Evolutionary conservation across 1,139 yeast species (phyloP).

Genomic region (Candida glucosophila): DNA sequence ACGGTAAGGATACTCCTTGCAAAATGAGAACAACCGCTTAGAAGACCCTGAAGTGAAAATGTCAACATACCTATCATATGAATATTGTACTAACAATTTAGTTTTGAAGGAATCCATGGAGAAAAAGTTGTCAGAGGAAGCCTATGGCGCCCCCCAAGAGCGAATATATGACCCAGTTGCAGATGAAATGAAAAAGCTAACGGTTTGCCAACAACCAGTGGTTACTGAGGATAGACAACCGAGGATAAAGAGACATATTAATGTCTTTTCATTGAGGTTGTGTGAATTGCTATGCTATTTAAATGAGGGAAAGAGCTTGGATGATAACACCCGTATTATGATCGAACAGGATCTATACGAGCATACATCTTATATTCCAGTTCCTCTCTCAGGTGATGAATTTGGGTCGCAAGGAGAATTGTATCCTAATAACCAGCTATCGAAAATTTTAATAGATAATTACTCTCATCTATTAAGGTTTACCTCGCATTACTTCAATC

Average conservation of each 20-base stretch:
- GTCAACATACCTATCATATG: not conserved
- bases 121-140: conserved; percentile 8
- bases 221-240: conserved; percentile 5
- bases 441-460: conserved; percentile 33
- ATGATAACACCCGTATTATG: conserved; percentile 21
- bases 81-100: conserved; percentile 5
- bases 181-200: conserved; percentile 22
- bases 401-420: conserved; percentile 5
- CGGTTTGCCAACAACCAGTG: conserved; percentile 16
- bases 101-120: conserved; percentile 9
- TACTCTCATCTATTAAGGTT: conserved; percentile 21
- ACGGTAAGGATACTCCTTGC: no score
- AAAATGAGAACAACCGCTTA: no score
- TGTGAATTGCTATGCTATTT: conserved; percentile 21
- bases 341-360: conserved; percentile 20
- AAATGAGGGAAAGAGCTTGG: conserved; percentile 18
- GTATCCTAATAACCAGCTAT: conserved; percentile 31
- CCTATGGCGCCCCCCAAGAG: conserved; percentile 7
- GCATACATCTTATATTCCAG: conserved; percentile 22
- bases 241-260: conserved; percentile 9
- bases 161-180: conserved; percentile 17
- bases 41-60: no score
- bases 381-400: conserved; percentile 3
- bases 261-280: conserved; percentile 19
- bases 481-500: conserved; percentile 27